Conservation (phyloP, 2,329 filamentous ascomycete genomes). For the Fusarium begoniae region DNA sequence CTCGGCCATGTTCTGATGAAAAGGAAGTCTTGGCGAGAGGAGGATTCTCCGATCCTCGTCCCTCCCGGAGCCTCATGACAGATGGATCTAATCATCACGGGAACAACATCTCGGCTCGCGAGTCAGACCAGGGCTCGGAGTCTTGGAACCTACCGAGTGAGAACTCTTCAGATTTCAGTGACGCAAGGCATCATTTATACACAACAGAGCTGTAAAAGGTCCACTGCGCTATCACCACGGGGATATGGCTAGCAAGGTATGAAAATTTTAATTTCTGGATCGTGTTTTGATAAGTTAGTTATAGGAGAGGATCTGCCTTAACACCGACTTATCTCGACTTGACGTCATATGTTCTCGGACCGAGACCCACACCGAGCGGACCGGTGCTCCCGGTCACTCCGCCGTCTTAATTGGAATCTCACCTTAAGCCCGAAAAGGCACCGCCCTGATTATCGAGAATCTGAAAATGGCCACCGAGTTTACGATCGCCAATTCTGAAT, state of each 20-base stretch:
- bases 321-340: conserved; percentile 8
- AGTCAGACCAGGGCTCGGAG: not conserved
- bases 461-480: not conserved
- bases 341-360: conserved; percentile 31
- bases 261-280: not conserved
- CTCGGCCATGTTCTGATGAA: not conserved
- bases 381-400: conserved; percentile 24
- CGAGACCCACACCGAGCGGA: conserved; percentile 26
- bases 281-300: not conserved
- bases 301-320: conserved; percentile 6
- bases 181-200: conserved; percentile 26
- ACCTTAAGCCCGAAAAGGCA: conserved; percentile 27
- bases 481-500: not conserved
- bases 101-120: not conserved
- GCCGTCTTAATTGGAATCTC: conserved; percentile 10
- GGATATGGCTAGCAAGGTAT: not conserved
- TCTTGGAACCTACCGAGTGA: conserved; percentile 1
- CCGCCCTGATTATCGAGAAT: conserved; percentile 5
- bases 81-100: not conserved
- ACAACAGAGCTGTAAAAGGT: no score
- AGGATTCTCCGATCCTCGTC: not conserved
- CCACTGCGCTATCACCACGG: not conserved
- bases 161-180: not conserved
- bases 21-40: not conserved
- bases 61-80: conserved; percentile 9